Evolutionary conservation across 129 eudicot genomes (phyloP).

Genomic region (Rutidosis leptorrhynchoides): DNA sequence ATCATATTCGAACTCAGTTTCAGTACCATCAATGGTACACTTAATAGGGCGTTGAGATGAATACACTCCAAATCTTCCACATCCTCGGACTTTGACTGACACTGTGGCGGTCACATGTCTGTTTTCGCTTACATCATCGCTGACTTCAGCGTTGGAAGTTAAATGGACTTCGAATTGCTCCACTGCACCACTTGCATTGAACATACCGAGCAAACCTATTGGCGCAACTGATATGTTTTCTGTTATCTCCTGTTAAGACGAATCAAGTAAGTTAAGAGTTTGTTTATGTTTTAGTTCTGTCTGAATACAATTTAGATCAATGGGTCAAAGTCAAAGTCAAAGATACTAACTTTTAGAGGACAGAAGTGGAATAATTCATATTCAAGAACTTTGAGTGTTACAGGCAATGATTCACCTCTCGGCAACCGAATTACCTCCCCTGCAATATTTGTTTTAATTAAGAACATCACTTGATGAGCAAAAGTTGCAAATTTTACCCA

Average conservation of each 20-base stretch:
- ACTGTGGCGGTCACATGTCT: constrained; percentile 44
- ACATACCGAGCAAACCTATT: constrained; percentile 78
- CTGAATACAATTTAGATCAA: neutral
- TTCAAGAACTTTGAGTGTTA: constrained; percentile 78
- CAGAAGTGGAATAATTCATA: constrained; percentile 81
- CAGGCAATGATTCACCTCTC: constrained; percentile 68
- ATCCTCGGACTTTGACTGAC: constrained; percentile 60
- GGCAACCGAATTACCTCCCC: constrained; percentile 69
- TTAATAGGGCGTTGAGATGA: constrained; percentile 63
- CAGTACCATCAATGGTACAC: constrained; percentile 43
- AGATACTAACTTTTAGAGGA: constrained; percentile 58
- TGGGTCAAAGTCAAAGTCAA: constrained; percentile 4
- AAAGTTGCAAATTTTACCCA: neutral
- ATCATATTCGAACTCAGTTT: constrained; percentile 50
- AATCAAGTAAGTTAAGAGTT: neutral
- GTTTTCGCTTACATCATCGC: constrained; percentile 31
- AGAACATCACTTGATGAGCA: neutral
- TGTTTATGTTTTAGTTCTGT: neutral
- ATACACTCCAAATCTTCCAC: constrained; percentile 71
- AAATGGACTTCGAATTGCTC: constrained; percentile 45
- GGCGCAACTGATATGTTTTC: constrained; percentile 63
- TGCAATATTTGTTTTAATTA: constrained; percentile 16
- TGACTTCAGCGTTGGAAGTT: constrained; percentile 30
- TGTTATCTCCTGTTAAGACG: constrained; percentile 52
- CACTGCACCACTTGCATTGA: constrained; percentile 65